Percentiles rank a stretch among this genome's conserved stretches.
phyloP scores from a whole-genome alignment of 805 yeast species.

The Saccharomycopsis guyanensis region DNA sequence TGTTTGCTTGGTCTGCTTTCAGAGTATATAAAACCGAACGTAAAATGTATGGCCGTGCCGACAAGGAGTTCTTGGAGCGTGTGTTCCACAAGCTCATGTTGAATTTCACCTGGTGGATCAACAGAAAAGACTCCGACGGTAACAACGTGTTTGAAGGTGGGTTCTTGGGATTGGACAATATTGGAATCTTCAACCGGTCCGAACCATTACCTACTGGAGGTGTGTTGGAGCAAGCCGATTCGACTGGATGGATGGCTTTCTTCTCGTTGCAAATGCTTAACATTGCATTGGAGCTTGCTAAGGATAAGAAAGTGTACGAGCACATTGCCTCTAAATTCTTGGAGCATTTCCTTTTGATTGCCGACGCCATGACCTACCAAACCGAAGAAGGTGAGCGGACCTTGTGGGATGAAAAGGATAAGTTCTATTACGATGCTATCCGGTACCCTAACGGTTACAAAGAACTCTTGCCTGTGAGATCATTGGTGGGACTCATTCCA shows the following conservation, averaged over 20 bases:
- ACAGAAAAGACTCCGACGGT: constrained; percentile 79
- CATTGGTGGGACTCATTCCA: constrained; percentile 88
- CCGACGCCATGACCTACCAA: constrained; percentile 82
- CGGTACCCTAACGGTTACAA: constrained; percentile 65
- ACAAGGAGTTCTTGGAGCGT: constrained; percentile 76
- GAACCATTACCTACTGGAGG: constrained; percentile 94
- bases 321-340: constrained; percentile 91
- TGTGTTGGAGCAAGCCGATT: constrained; percentile 83
- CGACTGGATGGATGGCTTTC: constrained; percentile 98
- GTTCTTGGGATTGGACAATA: constrained; percentile 84
- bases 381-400: constrained; percentile 40
- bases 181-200: constrained; percentile 86
- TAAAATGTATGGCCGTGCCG: constrained; percentile 75
- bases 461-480: constrained; percentile 73
- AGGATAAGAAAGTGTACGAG: constrained; percentile 78
- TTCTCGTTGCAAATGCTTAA: constrained; percentile 85
- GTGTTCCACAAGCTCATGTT: constrained; percentile 84
- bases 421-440: constrained; percentile 86
- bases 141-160: constrained; percentile 93
- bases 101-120: constrained; percentile 97
- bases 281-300: constrained; percentile 85
- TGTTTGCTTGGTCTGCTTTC: constrained; percentile 92
- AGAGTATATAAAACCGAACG: constrained; percentile 83
- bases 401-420: constrained; percentile 84
- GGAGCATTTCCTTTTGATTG: constrained; percentile 84